Base-by-base conservation (phyloP, 1,139 yeast genomes). In the Pichia sp. region DNA sequence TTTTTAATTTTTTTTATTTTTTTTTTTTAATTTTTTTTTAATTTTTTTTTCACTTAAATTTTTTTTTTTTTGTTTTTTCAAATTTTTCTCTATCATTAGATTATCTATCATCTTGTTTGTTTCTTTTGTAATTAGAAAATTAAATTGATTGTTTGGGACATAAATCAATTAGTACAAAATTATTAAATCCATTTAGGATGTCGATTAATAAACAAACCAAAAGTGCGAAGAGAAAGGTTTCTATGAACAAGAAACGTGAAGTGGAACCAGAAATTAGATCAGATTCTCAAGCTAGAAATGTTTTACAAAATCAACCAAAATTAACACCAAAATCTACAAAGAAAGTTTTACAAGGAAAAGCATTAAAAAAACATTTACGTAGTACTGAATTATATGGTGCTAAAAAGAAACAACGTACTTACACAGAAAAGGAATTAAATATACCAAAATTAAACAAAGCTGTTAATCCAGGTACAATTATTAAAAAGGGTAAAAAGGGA, bases 401-500 rank as follows among this genome's bases (percentile, higher is more conserved):
- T 42, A 76, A 78, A 59, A 76, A 77, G 61, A 81, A 78, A 58
- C 77, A 78, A 37, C 67, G 70, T 40, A 79, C 73, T 42, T 87
- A 82, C 61, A 71, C 79, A 27, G 97, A 89, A 56, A 81, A 80
- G 49, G 95, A 87, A 57, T 70, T 90, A 38, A 78, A 82, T 36
- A 69, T 89, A 40, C 97, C 97, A 32, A 71, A 74, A 27, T 73
- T 90, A 57, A 92, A 92, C 63, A 82, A 76, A 55, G 87, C 97
- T 9, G 74, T 90, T 36, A 76, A 79, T 40, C 96, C 97, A 0
- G 97, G 96, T 39, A 87, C 86, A 9, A 80, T 84, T 55, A 48
- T 42, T 22, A 75, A 73, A 53, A 74, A 74, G 51, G 97, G 97
- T 43, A 92, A 90, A 66, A 92, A 90, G 68, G 97, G 97, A 43